phyloP scores from a whole-genome alignment of 139 green algal genomes.

The Chlamydomonas applanata region DNA sequence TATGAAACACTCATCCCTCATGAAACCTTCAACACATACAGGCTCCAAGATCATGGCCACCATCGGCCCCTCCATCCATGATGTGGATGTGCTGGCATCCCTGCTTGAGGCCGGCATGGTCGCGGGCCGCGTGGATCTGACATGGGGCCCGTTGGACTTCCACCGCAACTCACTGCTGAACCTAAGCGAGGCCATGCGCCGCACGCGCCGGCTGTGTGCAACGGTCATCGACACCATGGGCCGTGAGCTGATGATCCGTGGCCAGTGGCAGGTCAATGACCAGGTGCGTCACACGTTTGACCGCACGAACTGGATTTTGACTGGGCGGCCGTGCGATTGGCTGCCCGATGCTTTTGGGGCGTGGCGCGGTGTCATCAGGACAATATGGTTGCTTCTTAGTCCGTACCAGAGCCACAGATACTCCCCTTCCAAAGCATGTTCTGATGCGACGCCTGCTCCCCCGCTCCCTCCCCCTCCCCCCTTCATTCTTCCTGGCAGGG shows the following conservation, averaged over 20 bases:
- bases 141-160: constrained; percentile 50
- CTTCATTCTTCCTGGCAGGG: too few species aligned
- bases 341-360: too few species aligned
- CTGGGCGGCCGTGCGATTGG: too few species aligned
- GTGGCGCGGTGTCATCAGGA: too few species aligned
- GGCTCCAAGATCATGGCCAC: constrained; percentile 39
- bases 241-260: constrained; percentile 71
- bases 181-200: constrained; percentile 64
- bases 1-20: too few species aligned
- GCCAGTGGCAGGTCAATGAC: constrained; percentile 35
- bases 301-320: too few species aligned
- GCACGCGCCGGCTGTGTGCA: constrained; percentile 67
- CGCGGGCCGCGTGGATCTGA: constrained; percentile 48
- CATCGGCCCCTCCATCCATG: constrained; percentile 47
- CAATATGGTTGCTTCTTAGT: too few species aligned
- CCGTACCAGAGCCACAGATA: too few species aligned
- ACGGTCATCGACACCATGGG: constrained; percentile 85
- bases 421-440: too few species aligned
- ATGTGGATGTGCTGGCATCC: constrained; percentile 55
- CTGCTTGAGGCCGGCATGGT: constrained; percentile 76
- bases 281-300: too few species aligned
- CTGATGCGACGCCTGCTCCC: too few species aligned
- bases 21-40: background rate
- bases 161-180: constrained; percentile 61
- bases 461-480: too few species aligned